Evolutionary conservation across 164 flowering plant species (phyloP).

Genomic region (Aristolochia californica): DNA sequence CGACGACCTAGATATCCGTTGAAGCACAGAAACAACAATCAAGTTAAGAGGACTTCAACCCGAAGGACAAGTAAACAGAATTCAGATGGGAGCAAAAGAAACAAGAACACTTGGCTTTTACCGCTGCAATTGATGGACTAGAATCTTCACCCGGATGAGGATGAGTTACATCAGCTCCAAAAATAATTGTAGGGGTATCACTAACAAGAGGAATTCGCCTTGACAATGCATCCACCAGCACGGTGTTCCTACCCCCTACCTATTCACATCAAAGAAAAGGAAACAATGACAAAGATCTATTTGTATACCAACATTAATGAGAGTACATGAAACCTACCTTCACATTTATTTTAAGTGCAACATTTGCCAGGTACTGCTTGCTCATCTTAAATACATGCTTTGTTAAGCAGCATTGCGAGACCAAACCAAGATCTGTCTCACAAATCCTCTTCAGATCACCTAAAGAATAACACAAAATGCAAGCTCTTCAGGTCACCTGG

Average conservation of each 20-base stretch:
- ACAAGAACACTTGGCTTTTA: slow-evolving; percentile 18
- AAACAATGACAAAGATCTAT: not conserved
- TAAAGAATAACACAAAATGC: slow-evolving; percentile 11
- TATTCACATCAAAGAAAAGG: not conserved
- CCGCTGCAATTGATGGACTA: slow-evolving; percentile 96
- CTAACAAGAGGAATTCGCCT: slow-evolving; percentile 81
- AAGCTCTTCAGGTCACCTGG: not conserved
- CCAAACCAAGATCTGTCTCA: slow-evolving; percentile 88
- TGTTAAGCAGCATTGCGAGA: slow-evolving; percentile 83
- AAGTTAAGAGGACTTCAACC: not conserved
- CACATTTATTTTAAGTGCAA: slow-evolving; percentile 84
- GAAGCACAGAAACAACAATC: not conserved
- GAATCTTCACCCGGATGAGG: slow-evolving; percentile 98
- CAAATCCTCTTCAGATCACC: slow-evolving; percentile 88
- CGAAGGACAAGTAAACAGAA: not conserved
- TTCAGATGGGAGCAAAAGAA: not conserved
- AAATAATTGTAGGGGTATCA: slow-evolving; percentile 82
- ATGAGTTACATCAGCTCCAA: slow-evolving; percentile 99
- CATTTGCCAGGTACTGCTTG: slow-evolving; percentile 82
- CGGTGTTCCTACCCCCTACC: slow-evolving; percentile 92
- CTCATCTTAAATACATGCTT: slow-evolving; percentile 70
- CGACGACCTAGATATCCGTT: slow-evolving; percentile 46
- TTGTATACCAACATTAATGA: not conserved
- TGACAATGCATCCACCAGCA: slow-evolving; percentile 82
- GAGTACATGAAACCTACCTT: slow-evolving; percentile 18